phyloP scores from a whole-genome alignment of 495 filamentous ascomycete species.

The Penicillium atrosanguineum region DNA sequence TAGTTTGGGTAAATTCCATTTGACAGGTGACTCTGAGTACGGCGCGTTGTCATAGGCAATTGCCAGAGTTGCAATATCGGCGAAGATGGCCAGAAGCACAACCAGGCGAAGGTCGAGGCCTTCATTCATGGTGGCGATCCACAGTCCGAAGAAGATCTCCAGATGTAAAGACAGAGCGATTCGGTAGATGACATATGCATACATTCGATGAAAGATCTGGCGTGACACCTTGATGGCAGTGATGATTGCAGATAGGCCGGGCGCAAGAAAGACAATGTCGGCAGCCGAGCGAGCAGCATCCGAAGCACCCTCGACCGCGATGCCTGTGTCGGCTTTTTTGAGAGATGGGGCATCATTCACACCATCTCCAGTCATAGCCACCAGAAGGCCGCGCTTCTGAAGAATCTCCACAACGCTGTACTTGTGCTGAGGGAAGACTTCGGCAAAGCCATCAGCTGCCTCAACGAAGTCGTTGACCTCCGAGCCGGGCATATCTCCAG shows the following conservation, averaged over 20 bases:
- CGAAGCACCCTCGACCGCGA: constrained; percentile 90
- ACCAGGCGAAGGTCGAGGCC: constrained; percentile 81
- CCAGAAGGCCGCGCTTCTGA: constrained; percentile 90
- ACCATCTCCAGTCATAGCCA: constrained; percentile 98
- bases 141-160: constrained; percentile 84
- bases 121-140: constrained; percentile 84
- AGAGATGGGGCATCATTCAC: constrained; percentile 95
- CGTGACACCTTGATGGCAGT: constrained; percentile 91
- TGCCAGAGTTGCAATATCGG: constrained; percentile 87
- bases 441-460: constrained; percentile 89
- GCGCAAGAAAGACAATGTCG: constrained; percentile 90
- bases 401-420: constrained; percentile 95
- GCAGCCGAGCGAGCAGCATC: constrained; percentile 90
- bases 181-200: constrained; percentile 94
- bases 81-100: constrained; percentile 93
- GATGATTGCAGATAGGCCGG: constrained; percentile 89
- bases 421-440: constrained; percentile 97
- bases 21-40: constrained; percentile 80
- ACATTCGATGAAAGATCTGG: constrained; percentile 97
- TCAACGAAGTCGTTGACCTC: constrained; percentile 94
- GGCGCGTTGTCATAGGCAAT: constrained; percentile 94
- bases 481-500: constrained; percentile 87
- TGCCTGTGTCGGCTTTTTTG: constrained; percentile 86
- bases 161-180: constrained; percentile 89
- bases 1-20: constrained; percentile 90